Conservation (phyloP, 2,329 filamentous ascomycete genomes). For the Microthyrium microscopicum region DNA sequence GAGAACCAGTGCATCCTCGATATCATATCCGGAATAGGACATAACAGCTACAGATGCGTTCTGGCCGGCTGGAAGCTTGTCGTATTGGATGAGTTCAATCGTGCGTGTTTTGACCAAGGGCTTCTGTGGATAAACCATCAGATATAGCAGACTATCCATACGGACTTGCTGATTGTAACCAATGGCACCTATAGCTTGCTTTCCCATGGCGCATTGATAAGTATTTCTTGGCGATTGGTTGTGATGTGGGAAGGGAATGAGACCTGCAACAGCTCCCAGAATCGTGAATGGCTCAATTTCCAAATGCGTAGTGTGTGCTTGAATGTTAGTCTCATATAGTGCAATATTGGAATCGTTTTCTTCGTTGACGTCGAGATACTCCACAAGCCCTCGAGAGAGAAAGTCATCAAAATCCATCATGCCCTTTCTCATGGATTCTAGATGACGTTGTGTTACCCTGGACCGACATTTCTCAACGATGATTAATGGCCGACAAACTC, state of each 20-base stretch:
- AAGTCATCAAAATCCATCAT: conserved; percentile 90
- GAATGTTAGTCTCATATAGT: conserved; percentile 73
- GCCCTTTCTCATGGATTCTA: conserved; percentile 67
- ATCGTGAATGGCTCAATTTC: conserved; percentile 98
- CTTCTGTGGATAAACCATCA: conserved; percentile 93
- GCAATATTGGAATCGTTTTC: conserved; percentile 93
- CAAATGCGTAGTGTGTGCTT: conserved; percentile 71
- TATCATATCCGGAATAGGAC: conserved; percentile 98
- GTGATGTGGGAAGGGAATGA: conserved; percentile 97
- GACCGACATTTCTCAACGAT: conserved; percentile 80
- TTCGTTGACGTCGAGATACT: conserved; percentile 96
- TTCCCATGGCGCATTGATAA: conserved; percentile 99
- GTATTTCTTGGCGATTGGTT: conserved; percentile 98
- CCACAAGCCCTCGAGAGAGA: conserved; percentile 71
- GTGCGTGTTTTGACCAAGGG: conserved; percentile 96
- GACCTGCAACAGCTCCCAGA: conserved; percentile 80
- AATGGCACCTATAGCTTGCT: conserved; percentile 97
- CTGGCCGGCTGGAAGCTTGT: conserved; percentile 90
- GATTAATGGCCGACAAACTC: conserved; percentile 90
- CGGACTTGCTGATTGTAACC: conserved; percentile 96
- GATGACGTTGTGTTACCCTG: conserved; percentile 60
- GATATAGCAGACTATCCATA: conserved; percentile 89
- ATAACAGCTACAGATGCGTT: conserved; percentile 97
- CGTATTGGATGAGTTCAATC: conserved; percentile 91
- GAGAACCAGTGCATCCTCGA: conserved; percentile 89